A percentile compares a stretch with the other conserved stretches of the same genome.
These are phyloP conservation scores for Microdochium trichocladiopsis DNA, from an alignment of 2,329 filamentous ascomycete species.

Conservation along the genomic window DNA sequence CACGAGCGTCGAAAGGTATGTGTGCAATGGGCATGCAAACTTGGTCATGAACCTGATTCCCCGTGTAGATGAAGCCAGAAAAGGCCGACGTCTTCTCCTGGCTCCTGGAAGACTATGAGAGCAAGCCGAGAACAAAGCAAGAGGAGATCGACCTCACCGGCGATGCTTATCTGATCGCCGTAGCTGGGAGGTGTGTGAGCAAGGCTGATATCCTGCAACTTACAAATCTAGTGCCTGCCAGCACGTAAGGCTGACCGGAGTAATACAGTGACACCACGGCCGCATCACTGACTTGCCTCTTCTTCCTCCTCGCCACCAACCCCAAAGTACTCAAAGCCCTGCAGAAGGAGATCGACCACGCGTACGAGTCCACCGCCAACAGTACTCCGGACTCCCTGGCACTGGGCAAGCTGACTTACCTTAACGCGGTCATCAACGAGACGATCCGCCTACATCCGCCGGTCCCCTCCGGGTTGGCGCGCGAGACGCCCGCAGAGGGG, in stretches of 20 bases:
- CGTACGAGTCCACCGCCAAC: neutral
- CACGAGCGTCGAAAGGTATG: constrained; percentile 1
- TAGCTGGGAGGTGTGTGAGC: neutral
- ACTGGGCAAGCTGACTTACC: constrained; percentile 2
- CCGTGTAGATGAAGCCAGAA: neutral
- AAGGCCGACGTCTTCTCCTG: neutral
- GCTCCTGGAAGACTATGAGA: neutral
- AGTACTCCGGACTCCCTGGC: neutral
- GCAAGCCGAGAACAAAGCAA: neutral
- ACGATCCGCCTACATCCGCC: constrained; percentile 1
- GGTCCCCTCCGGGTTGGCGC: constrained; percentile 1
- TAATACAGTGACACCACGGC: constrained; percentile 1
- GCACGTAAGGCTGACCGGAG: no score
- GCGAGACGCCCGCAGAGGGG: constrained; percentile 1
- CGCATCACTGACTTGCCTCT: neutral
- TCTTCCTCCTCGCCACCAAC: constrained; percentile 3
- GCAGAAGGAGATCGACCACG: constrained; percentile 1
- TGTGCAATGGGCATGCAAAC: no score
- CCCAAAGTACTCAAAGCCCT: neutral
- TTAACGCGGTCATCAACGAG: constrained; percentile 6
- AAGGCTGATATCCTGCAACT: no score
- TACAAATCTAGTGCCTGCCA: no score
- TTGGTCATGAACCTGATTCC: no score
- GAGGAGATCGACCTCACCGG: neutral
- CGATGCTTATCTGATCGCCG: neutral